These are phyloP conservation scores for Acer negundo DNA, from an alignment of 345 rosid species.

Conservation along the genomic window DNA sequence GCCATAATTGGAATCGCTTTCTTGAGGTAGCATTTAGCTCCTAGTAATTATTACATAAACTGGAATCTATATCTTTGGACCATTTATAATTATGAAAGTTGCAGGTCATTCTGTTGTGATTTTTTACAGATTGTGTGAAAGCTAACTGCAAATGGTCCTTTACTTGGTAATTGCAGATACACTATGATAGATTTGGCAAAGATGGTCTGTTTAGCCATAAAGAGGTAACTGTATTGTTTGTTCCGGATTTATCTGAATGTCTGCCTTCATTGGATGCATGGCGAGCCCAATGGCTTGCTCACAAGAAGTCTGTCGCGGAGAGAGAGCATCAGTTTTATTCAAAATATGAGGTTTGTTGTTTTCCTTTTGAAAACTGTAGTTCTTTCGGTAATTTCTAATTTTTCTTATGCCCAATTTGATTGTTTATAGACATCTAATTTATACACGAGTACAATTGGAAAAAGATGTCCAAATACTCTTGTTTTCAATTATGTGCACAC, in stretches of 20 bases:
- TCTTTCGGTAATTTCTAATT: neutral
- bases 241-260: conserved; percentile 89
- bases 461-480: neutral
- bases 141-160: conserved; percentile 8
- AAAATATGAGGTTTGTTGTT: conserved; percentile 47
- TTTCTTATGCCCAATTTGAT: neutral
- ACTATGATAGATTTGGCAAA: conserved; percentile 82
- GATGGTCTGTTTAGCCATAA: conserved; percentile 87
- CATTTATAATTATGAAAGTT: neutral
- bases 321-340: conserved; percentile 59
- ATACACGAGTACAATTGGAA: neutral
- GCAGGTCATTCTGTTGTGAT: conserved; percentile 3
- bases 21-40: conserved; percentile 62
- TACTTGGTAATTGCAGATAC: conserved; percentile 62
- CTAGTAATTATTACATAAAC: neutral
- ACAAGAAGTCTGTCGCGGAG: conserved; percentile 66
- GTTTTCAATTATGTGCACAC: neutral
- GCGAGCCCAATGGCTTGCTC: conserved; percentile 81
- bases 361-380: conserved; percentile 1
- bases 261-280: conserved; percentile 83
- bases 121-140: neutral
- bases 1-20: conserved; percentile 86
- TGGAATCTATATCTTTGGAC: neutral
- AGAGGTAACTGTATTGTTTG: conserved; percentile 87
- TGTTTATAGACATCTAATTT: neutral